Evolutionary conservation across 169 alveolate species (phyloP).

Genomic region (Plasmodium malariae): DNA sequence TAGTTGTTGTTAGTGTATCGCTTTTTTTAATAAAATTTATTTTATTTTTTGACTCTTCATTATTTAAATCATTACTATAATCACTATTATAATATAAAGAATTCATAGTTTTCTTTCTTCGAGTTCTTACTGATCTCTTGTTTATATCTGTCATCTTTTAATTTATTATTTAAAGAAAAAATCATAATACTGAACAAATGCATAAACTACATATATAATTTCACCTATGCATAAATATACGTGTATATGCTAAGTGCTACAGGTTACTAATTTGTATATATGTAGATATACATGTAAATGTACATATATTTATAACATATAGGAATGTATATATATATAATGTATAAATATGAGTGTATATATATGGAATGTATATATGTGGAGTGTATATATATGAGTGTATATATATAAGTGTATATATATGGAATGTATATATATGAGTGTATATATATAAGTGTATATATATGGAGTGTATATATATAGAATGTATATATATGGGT

Average conservation of each 20-base stretch:
- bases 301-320: background rate
- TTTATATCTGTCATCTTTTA: constrained; percentile 55
- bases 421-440: background rate
- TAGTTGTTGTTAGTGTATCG: constrained; percentile 10
- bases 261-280: constrained; percentile 6
- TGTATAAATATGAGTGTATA: background rate
- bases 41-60: constrained; percentile 45
- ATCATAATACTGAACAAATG: background rate
- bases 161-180: background rate
- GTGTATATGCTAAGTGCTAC: constrained; percentile 1
- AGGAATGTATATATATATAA: background rate
- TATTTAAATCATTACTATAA: constrained; percentile 71
- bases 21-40: constrained; percentile 20
- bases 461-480: background rate
- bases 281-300: background rate
- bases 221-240: constrained; percentile 4
- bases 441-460: background rate
- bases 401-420: background rate
- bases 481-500: background rate
- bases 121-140: constrained; percentile 66
- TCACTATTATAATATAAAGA: constrained; percentile 68
- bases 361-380: background rate
- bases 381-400: background rate
- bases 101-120: constrained; percentile 75
- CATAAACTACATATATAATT: background rate